These are phyloP conservation scores for Marchantia polymorpha DNA, from an alignment of 225 moss, liverwort and hornwort species.

Conservation along the genomic window DNA sequence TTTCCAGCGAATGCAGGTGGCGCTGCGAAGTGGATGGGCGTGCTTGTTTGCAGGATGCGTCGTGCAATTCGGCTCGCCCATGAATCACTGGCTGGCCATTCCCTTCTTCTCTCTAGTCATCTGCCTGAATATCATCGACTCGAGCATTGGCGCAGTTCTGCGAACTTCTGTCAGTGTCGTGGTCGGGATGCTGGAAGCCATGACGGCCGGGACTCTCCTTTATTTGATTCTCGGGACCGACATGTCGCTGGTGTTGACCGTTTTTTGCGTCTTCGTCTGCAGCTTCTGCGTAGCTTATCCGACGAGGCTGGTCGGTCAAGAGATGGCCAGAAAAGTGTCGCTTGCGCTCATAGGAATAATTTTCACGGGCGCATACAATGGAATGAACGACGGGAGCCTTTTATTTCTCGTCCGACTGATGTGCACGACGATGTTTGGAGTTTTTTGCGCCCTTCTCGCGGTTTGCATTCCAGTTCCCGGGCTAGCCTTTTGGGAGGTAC, in stretches of 20 bases:
- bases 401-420: constrained; percentile 30
- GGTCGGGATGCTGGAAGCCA: constrained; percentile 29
- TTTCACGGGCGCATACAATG: constrained; percentile 29
- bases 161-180: constrained; percentile 21
- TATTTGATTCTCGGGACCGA: constrained; percentile 25
- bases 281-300: constrained; percentile 31
- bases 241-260: constrained; percentile 20
- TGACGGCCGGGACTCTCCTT: constrained; percentile 13
- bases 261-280: constrained; percentile 28
- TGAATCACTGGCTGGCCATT: constrained; percentile 26
- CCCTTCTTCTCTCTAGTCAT: constrained; percentile 36
- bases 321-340: constrained; percentile 35
- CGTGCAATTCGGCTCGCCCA: constrained; percentile 25
- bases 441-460: constrained; percentile 24
- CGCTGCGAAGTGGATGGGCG: constrained; percentile 37
- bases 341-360: constrained; percentile 28
- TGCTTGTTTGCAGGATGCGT: constrained; percentile 28
- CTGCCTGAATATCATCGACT: constrained; percentile 31
- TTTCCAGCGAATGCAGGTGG: constrained; percentile 19
- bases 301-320: not conserved
- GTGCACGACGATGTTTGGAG: constrained; percentile 26
- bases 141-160: constrained; percentile 29
- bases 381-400: constrained; percentile 13
- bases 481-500: constrained; percentile 30
- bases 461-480: constrained; percentile 30